Evolutionary conservation across 305 asterid species (phyloP).

Genomic region (Solanum hybrid): DNA sequence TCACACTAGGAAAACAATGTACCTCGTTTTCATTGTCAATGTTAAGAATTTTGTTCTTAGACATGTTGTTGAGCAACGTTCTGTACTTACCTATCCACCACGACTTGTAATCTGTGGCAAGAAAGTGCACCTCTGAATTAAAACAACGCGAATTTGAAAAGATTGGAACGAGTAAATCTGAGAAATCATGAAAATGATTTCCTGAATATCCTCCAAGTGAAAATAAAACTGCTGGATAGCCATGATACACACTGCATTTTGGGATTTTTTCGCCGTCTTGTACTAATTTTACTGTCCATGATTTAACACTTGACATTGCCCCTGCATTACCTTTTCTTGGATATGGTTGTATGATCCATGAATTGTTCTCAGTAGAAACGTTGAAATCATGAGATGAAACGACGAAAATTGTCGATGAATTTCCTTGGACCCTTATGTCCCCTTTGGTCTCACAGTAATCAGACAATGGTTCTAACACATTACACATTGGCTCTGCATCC

Average conservation of each 20-base stretch:
- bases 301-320: constrained; percentile 34
- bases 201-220: constrained; percentile 64
- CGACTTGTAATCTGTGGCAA: constrained; percentile 37
- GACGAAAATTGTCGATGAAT: constrained; percentile 32
- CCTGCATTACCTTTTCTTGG: constrained; percentile 40
- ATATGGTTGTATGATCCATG: constrained; percentile 56
- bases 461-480: constrained; percentile 23
- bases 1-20: constrained; percentile 43
- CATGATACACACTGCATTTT: constrained; percentile 28
- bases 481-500: constrained; percentile 30
- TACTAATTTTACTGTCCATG: constrained; percentile 40
- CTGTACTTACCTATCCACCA: constrained; percentile 56
- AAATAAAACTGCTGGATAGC: constrained; percentile 47
- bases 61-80: constrained; percentile 22
- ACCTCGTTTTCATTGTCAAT: constrained; percentile 35
- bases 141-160: constrained; percentile 34
- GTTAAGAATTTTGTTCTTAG: constrained; percentile 29
- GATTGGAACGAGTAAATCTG: constrained; percentile 50
- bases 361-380: constrained; percentile 1
- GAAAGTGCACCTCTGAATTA: constrained; percentile 40
- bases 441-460: constrained; percentile 59
- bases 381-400: constrained; percentile 6
- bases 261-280: constrained; percentile 18
- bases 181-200: constrained; percentile 66
- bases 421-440: constrained; percentile 39